Evolutionary conservation across 1,139 yeast species (phyloP).

Genomic region (Kluyveromyces sp.): DNA sequence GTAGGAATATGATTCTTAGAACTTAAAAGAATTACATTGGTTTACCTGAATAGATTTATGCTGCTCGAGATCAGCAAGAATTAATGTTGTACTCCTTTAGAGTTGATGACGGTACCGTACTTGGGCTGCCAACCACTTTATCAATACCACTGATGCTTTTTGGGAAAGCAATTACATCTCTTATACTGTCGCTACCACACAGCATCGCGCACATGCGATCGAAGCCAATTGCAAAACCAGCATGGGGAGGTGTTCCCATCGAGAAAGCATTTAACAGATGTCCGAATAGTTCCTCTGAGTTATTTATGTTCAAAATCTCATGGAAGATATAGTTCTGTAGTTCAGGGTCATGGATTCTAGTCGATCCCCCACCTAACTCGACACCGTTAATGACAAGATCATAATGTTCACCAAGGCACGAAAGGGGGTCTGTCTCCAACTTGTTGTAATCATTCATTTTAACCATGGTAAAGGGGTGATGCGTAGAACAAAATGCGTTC

Average conservation of each 20-base stretch:
- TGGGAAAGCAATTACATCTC: conserved; percentile 96
- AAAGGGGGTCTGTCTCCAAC: conserved; percentile 49
- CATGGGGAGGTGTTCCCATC: conserved; percentile 98
- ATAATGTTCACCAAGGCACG: conserved; percentile 85
- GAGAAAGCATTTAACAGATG: conserved; percentile 76
- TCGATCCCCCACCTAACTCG: conserved; percentile 95
- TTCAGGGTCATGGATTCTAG: conserved; percentile 83
- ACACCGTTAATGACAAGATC: conserved; percentile 92
- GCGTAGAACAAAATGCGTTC: conserved; percentile 57
- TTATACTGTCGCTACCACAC: conserved; percentile 61
- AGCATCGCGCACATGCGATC: conserved; percentile 92
- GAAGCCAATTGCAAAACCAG: conserved; percentile 92
- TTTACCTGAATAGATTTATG: no score
- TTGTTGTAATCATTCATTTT: conserved; percentile 56
- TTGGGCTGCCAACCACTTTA: conserved; percentile 82
- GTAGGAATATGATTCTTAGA: no score
- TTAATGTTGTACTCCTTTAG: conserved; percentile 46
- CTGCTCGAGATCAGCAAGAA: background rate
- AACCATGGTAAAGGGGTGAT: conserved; percentile 96
- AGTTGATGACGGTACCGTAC: conserved; percentile 45
- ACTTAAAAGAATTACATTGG: no score
- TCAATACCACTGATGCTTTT: conserved; percentile 86
- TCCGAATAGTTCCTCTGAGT: conserved; percentile 67
- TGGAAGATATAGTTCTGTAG: conserved; percentile 67
- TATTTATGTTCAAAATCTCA: conserved; percentile 45